phyloP scores from a whole-genome alignment of 2,329 filamentous ascomycete genomes.

The Capronia americana region DNA sequence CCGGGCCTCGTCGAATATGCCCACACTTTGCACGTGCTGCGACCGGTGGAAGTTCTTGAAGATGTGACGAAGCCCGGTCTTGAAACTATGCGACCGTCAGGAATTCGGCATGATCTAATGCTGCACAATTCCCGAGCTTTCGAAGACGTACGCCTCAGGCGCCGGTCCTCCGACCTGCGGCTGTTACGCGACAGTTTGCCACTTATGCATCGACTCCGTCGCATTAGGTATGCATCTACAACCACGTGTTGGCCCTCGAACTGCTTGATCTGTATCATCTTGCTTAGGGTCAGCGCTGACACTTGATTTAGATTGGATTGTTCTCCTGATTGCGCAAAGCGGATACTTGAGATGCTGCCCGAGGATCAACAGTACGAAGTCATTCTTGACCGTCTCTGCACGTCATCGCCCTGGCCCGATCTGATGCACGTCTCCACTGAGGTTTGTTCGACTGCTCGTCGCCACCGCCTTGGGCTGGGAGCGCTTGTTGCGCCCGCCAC shows the following conservation, averaged over 20 bases:
- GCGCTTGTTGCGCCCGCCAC: slow-evolving; percentile 14
- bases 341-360: slow-evolving; percentile 29
- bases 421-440: slow-evolving; percentile 18
- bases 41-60: slow-evolving; percentile 6
- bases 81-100: not conserved
- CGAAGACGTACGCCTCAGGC: not conserved
- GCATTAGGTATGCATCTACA: slow-evolving; percentile 28
- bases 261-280: not conserved
- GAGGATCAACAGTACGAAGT: slow-evolving; percentile 26
- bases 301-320: slow-evolving; percentile 28
- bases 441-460: slow-evolving; percentile 18
- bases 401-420: slow-evolving; percentile 20
- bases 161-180: slow-evolving; percentile 15
- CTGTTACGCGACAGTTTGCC: slow-evolving; percentile 21
- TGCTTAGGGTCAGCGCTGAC: not conserved
- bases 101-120: not conserved
- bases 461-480: slow-evolving; percentile 30
- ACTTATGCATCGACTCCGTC: slow-evolving; percentile 32
- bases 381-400: slow-evolving; percentile 29
- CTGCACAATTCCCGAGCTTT: not conserved
- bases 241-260: too few relatives aligned
- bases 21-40: slow-evolving; percentile 26
- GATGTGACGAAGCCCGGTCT: slow-evolving; percentile 5
- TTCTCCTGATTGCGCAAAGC: slow-evolving; percentile 22
- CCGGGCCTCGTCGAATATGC: slow-evolving; percentile 29